Conservation (phyloP, 768 basidiomycete species). For the Pleurotus salmoneostramineus region DNA sequence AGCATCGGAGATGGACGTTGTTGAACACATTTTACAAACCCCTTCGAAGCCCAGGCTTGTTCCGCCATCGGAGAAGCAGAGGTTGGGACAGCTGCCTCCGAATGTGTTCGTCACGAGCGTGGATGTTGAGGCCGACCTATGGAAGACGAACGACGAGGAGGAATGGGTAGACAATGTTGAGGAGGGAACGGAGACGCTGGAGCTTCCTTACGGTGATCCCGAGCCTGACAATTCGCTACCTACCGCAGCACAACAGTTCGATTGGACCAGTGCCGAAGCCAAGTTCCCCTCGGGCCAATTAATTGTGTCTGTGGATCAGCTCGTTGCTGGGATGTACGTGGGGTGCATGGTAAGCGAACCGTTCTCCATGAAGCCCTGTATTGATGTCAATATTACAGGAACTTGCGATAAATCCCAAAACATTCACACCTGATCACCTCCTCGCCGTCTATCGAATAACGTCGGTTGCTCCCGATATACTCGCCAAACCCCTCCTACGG, state of each 20-base stretch:
- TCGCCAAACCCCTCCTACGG: not conserved
- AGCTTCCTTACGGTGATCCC: not conserved
- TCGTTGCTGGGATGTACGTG: slow-evolving; percentile 27
- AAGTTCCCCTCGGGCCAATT: slow-evolving; percentile 22
- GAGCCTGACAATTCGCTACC: not conserved
- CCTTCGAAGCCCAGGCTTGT: slow-evolving; percentile 34
- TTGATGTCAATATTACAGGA: slow-evolving; percentile 29
- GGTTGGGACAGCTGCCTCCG: slow-evolving; percentile 43
- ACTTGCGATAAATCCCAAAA: slow-evolving; percentile 54
- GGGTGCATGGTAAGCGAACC: slow-evolving; percentile 45
- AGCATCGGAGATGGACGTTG: slow-evolving; percentile 58
- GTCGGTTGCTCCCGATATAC: not conserved
- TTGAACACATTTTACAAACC: slow-evolving; percentile 58
- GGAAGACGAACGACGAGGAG: slow-evolving; percentile 31
- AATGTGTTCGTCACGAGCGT: slow-evolving; percentile 71
- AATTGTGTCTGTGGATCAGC: slow-evolving; percentile 19
- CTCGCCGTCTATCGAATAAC: slow-evolving; percentile 41
- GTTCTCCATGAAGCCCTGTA: not conserved
- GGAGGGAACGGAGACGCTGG: slow-evolving; percentile 9
- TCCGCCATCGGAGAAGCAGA: slow-evolving; percentile 62
- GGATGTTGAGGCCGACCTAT: slow-evolving; percentile 57
- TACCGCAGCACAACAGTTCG: slow-evolving; percentile 17
- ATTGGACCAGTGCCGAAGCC: slow-evolving; percentile 32
- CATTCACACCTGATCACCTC: slow-evolving; percentile 57
- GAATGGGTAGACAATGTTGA: slow-evolving; percentile 16